Evolutionary conservation across 2,329 filamentous ascomycete genomes (phyloP).

Genomic region (Leptographium radiaticola): DNA sequence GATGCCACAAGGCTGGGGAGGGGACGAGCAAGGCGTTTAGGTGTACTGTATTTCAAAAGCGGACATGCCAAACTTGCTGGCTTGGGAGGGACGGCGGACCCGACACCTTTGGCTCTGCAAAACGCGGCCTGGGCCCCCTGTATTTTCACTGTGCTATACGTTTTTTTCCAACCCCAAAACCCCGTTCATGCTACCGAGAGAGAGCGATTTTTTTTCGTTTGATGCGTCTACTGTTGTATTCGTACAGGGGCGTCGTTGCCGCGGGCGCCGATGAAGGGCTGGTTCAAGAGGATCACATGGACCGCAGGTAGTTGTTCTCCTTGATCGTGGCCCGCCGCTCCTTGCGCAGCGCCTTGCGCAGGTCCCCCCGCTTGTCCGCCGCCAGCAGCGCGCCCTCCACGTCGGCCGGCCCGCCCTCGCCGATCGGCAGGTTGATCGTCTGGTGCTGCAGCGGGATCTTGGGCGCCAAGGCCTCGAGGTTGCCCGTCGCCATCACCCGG

Average conservation of each 20-base stretch:
- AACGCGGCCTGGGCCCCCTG: too few relatives aligned
- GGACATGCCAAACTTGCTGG: background rate
- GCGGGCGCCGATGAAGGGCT: too few relatives aligned
- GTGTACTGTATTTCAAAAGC: background rate
- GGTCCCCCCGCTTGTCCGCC: constrained; percentile 40
- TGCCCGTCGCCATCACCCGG: constrained; percentile 48
- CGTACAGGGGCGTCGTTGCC: too few relatives aligned
- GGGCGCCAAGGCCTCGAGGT: constrained; percentile 50
- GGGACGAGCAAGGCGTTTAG: background rate
- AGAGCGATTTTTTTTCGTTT: too few relatives aligned
- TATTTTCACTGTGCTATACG: too few relatives aligned
- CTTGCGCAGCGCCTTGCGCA: constrained; percentile 59
- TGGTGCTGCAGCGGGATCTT: constrained; percentile 69
- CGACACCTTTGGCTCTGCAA: background rate
- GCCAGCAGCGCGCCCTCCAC: constrained; percentile 31
- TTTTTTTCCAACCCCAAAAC: too few relatives aligned
- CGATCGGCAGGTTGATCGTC: constrained; percentile 56
- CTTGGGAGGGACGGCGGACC: background rate
- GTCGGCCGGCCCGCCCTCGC: constrained; percentile 26
- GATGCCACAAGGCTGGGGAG: background rate
- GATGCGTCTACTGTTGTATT: too few relatives aligned
- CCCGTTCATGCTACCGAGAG: too few relatives aligned
- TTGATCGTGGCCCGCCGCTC: constrained; percentile 68
- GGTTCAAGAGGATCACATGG: constrained; percentile 37
- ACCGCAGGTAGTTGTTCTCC: constrained; percentile 75